Percentiles rank a stretch among this genome's conserved stretches.
phyloP scores from a whole-genome alignment of 805 yeast genomes.

The Vanderwaltozyma tropicalis region DNA sequence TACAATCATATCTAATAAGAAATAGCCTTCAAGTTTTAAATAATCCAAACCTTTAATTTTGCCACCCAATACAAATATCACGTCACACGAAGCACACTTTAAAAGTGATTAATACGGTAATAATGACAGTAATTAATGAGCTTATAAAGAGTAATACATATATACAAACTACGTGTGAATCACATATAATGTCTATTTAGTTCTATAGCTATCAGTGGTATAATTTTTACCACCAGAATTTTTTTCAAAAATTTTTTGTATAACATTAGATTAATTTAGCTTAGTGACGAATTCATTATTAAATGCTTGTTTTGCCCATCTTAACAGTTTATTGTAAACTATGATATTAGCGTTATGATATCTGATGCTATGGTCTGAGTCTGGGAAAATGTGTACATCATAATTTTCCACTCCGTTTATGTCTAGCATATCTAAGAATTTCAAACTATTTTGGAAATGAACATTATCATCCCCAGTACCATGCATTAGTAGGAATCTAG shows the following conservation, averaged over 20 bases:
- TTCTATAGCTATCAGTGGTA: background rate
- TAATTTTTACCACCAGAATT: background rate
- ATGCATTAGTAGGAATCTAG: slow-evolving; percentile 79
- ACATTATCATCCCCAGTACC: slow-evolving; percentile 98
- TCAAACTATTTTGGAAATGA: slow-evolving; percentile 81
- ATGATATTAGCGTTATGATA: slow-evolving; percentile 65
- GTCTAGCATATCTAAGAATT: slow-evolving; percentile 66
- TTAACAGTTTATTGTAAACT: slow-evolving; percentile 54
- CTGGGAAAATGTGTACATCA: slow-evolving; percentile 72
- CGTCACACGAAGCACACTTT: background rate
- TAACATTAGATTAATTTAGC: too few species aligned
- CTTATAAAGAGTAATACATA: too few species aligned
- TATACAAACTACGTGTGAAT: background rate
- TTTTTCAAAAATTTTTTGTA: too few species aligned
- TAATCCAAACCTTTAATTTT: slow-evolving; percentile 1
- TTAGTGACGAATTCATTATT: slow-evolving; percentile 31
- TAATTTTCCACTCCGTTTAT: slow-evolving; percentile 70
- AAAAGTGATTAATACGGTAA: too few species aligned
- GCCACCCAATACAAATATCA: slow-evolving; percentile 1
- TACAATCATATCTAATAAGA: too few species aligned
- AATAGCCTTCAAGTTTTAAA: too few species aligned
- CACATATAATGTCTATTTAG: background rate
- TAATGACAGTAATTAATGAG: too few species aligned
- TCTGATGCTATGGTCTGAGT: slow-evolving; percentile 62
- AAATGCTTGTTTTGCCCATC: slow-evolving; percentile 58